Base-by-base conservation (phyloP, 768 basidiomycete species). In the Sporobolomyces pararoseus region DNA sequence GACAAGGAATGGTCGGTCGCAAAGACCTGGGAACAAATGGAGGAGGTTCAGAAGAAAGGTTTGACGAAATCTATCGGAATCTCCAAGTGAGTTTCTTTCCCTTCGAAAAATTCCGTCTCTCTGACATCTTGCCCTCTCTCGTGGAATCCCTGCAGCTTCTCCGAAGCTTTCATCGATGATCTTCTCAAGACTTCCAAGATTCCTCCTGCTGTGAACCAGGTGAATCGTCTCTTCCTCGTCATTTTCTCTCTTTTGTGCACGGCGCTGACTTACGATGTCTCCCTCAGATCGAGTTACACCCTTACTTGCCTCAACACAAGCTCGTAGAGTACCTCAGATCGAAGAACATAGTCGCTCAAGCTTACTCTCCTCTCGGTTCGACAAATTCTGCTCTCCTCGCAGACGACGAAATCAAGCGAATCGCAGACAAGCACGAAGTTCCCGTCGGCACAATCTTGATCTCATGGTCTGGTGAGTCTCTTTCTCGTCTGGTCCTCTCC, bases 21-120 rank as follows among this genome's bases (percentile, higher is more conserved):
- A 54, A 84, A 91, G 75, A 89, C 89, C 35, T 73, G 72, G 72
- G 89, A 88, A 78, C 84, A 83, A 25, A 78, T 78, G 54, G 81
- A 80, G 53, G 79, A 79, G 65, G 77, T 80, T 34, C 65, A 59
- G 27, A 61, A 65, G 34, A 85, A 86, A 25, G 84, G 87, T 44
- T 90, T 90, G 79, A 81, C 89, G 76, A 87, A 84, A 75, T 88
- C 89, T 2, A 91, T 93, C 75, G 91, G 90, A 70, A 73, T 80
- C 62, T 76, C 62, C 37, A 54, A 75, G 42, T 55, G 44, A 17
- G 73, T 54, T 51, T 60, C 39, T 31, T 32, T n/a, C n/a, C n/a
- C n/a, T n/a, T n/a, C n/a, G n/a, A n/a, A n/a, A n/a, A n/a, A n/a
- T n/a, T n/a, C n/a, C 35, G 21, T 9, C 23, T 54, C 2, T n/a